Base-by-base conservation (phyloP, 192 early-diverging fungal species). In the Coemansia sp. region DNA sequence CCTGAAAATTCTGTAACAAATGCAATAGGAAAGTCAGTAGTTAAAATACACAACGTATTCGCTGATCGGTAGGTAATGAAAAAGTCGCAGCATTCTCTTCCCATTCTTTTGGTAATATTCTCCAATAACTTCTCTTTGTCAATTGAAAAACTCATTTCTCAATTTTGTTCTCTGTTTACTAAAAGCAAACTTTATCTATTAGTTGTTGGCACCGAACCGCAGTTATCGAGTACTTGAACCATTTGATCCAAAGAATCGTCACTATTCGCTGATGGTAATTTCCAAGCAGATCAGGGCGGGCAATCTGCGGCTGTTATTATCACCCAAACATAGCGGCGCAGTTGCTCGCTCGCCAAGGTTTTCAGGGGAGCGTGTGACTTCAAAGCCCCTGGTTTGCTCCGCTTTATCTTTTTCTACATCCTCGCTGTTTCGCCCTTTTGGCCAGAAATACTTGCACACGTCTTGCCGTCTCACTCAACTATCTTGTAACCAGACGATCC, bases 211-310 rank as follows among this genome's bases (percentile, higher is more conserved):
- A 43, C 41, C 41, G 4, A 43, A 41, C 8, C 12, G 39, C 39
- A 41, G 39, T 6, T 41, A 41, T 41, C 39, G 39, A 41, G 45
- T 11, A 14, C n/a, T 12, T 5, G 45, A 48, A 49, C 47, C 19
- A 2, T 8, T 32, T 32, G 17, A 15, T 8, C 7, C 22, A 57
- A 21, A 32, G 32, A 11, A 19, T 19, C 37, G 37, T 5, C 17
- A 24, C 22, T 25, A 53, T 53, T 21, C n/a, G 5, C 55, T 8
- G 47, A 56, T 64, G 62, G 14, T 56, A 52, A 64, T 64, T n/a
- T n/a, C 8, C 22, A 52, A 29, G 25, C 51, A 32, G 37, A 64
- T 64, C 43, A 64, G 62, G 29, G 52, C 12, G 47, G 51, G 52
- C 37, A 52, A 24, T 11, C 24, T 22, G 24, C 38, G 51, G 11